Conservation (phyloP, 2,329 filamentous ascomycete genomes). For the Colletotrichum tropicale region DNA sequence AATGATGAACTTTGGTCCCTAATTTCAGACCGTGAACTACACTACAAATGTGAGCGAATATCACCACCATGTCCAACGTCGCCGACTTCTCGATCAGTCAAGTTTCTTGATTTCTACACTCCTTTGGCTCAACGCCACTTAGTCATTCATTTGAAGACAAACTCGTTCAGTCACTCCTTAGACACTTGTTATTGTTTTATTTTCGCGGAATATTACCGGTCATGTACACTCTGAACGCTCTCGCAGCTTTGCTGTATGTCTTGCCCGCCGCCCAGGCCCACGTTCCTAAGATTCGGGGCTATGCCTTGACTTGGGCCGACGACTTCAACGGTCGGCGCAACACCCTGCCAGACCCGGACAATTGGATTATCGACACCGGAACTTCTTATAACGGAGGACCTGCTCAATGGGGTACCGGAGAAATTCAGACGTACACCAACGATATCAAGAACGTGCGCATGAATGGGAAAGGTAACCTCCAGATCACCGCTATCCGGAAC, state of each 20-base stretch:
- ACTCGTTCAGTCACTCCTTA: background rate
- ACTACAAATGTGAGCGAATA: background rate
- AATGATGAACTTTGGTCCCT: background rate
- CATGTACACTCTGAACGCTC: background rate
- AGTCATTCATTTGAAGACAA: background rate
- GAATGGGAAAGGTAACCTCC: conserved; percentile 24
- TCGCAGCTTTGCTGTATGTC: background rate
- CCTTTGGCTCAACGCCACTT: background rate
- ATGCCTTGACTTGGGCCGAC: background rate
- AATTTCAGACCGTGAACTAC: background rate
- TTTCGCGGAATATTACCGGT: accelerated
- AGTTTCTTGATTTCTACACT: background rate
- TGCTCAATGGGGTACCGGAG: conserved; percentile 51
- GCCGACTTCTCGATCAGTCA: background rate
- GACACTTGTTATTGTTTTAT: background rate
- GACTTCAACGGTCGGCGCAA: background rate
- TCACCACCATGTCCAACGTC: background rate
- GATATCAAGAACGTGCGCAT: conserved; percentile 42
- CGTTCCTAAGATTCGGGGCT: background rate
- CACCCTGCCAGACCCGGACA: conserved; percentile 35
- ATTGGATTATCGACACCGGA: conserved; percentile 48
- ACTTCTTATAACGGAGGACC: conserved; percentile 49
- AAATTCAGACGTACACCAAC: conserved; percentile 49
- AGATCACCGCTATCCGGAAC: conserved; percentile 26
- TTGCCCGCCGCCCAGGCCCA: background rate